Conservation (phyloP, 805 yeast genomes). For the Wickerhamiella vanderwaltii region DNA sequence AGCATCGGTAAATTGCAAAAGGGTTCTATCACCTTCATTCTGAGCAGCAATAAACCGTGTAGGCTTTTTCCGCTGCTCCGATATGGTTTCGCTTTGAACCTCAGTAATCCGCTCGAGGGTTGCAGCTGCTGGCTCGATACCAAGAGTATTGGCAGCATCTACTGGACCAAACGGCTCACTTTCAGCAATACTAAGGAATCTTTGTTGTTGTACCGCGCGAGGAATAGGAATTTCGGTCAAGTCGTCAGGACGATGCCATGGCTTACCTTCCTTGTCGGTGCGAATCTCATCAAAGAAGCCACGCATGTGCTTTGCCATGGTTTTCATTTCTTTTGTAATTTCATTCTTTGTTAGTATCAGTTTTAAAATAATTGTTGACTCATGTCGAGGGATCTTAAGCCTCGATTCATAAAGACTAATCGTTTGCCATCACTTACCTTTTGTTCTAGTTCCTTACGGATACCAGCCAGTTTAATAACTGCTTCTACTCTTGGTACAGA, state of each 20-base stretch:
- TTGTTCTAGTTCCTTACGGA: constrained; percentile 50
- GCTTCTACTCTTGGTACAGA: constrained; percentile 85
- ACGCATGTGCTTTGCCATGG: constrained; percentile 51
- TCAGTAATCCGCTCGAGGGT: constrained; percentile 50
- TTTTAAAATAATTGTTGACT: constrained; percentile 17
- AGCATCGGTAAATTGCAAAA: constrained; percentile 64
- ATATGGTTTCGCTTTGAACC: constrained; percentile 15
- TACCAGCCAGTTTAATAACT: constrained; percentile 49
- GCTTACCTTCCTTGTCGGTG: constrained; percentile 19
- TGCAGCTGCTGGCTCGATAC: constrained; percentile 74
- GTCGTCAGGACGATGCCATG: constrained; percentile 45
- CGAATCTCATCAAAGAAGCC: constrained; percentile 61
- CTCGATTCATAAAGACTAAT: constrained; percentile 69
- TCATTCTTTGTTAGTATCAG: constrained; percentile 29
- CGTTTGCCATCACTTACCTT: constrained; percentile 48
- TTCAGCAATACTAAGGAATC: constrained; percentile 83
- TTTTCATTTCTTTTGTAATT: constrained; percentile 43
- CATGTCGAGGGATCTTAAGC: constrained; percentile 36
- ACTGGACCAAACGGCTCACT: constrained; percentile 91
- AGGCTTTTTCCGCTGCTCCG: constrained; percentile 22
- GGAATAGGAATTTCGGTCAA: constrained; percentile 92
- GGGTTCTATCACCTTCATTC: constrained; percentile 54
- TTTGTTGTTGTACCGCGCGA: constrained; percentile 62
- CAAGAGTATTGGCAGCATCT: constrained; percentile 80
- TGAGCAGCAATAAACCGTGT: constrained; percentile 44